Conservation (phyloP, 768 basidiomycete species). For the Lyophyllum decastes region DNA sequence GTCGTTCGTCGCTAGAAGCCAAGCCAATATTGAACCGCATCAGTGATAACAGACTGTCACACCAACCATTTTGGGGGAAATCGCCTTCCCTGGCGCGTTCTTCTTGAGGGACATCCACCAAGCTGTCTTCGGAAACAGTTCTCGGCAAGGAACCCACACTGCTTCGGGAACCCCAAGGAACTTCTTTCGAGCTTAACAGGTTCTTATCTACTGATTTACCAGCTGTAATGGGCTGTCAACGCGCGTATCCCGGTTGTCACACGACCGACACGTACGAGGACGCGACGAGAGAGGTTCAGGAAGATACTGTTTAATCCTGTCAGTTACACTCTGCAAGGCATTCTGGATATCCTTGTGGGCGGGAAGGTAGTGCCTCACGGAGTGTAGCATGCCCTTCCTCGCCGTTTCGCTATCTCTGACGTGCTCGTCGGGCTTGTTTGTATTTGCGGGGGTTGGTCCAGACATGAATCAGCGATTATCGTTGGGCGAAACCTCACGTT, state of each 20-base stretch:
- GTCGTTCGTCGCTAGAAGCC: too few species aligned
- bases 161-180: background rate
- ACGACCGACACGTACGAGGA: background rate
- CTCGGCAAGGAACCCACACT: background rate
- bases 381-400: background rate
- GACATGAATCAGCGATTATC: background rate
- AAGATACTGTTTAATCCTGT: slow-evolving; percentile 13
- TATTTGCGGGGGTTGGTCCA: background rate
- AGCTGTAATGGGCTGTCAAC: background rate
- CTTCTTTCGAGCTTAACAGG: slow-evolving; percentile 34
- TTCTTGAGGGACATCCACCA: too few species aligned
- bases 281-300: slow-evolving; percentile 7
- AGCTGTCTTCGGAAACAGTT: background rate
- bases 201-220: background rate
- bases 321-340: slow-evolving; percentile 5
- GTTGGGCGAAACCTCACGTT: background rate
- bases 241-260: background rate
- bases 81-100: too few species aligned
- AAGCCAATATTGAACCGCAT: too few species aligned
- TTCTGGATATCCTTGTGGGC: background rate
- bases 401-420: background rate
- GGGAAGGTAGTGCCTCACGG: background rate
- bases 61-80: too few species aligned
- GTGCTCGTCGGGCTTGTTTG: background rate
- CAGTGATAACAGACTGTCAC: too few species aligned